phyloP scores from a whole-genome alignment of 352 stramenopile genomes.

The Phytophthora syringae region DNA sequence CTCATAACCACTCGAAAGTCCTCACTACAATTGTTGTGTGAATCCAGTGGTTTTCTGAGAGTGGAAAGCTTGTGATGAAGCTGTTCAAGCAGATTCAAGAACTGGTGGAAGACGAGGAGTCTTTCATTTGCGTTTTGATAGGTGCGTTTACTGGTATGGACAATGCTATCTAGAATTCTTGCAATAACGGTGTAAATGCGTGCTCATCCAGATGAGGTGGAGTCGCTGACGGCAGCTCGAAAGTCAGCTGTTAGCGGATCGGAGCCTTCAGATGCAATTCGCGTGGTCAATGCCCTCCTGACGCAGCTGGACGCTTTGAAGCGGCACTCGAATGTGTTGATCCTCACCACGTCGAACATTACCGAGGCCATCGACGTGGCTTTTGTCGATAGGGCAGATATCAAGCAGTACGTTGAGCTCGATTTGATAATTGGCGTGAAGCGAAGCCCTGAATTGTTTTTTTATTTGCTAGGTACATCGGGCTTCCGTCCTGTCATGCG shows the following conservation, averaged over 20 bases:
- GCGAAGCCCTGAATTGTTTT: not conserved
- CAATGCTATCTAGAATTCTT: not conserved
- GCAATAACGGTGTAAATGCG: not conserved
- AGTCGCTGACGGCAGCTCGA: conserved; percentile 89
- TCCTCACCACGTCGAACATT: conserved; percentile 95
- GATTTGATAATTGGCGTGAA: not conserved
- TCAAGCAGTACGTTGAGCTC: conserved; percentile 81
- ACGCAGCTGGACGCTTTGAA: conserved; percentile 91
- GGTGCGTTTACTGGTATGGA: conserved; percentile 37
- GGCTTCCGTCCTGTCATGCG: conserved; percentile 59
- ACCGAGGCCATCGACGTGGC: conserved; percentile 92
- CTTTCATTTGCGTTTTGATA: conserved; percentile 93
- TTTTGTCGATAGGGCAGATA: conserved; percentile 94
- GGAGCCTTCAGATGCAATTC: conserved; percentile 92
- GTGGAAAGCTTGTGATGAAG: conserved; percentile 93
- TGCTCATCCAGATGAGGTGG: conserved; percentile 85
- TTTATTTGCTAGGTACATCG: conserved; percentile 56
- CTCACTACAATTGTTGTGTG: conserved; percentile 1
- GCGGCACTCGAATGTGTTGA: conserved; percentile 87
- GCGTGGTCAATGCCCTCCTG: conserved; percentile 92
- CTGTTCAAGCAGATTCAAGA: conserved; percentile 93
- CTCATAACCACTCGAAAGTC: not conserved
- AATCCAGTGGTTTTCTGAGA: conserved; percentile 94
- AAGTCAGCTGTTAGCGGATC: conserved; percentile 69
- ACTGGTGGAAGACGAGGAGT: conserved; percentile 87